Percentiles rank a stretch among this genome's conserved stretches.
These are phyloP conservation scores for Metroxylon sagu DNA, from an alignment of 176 grass and related monocot species.

Conservation along the genomic window DNA sequence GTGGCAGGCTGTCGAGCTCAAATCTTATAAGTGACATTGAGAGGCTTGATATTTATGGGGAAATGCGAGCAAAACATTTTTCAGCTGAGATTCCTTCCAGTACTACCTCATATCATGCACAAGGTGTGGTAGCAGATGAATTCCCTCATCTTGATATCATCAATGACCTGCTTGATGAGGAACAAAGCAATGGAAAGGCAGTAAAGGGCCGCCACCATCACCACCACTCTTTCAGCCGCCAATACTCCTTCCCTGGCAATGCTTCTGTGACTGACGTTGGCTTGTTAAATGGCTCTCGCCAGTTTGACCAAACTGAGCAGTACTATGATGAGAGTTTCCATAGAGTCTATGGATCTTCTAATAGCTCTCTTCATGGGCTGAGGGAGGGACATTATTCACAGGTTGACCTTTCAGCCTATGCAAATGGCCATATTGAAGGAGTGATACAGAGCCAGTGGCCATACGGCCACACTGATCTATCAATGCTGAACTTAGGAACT, in stretches of 20 bases:
- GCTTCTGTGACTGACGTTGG: background rate
- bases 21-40: background rate
- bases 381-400: slow-evolving; percentile 48
- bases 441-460: slow-evolving; percentile 51
- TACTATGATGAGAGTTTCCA: slow-evolving; percentile 34
- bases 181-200: slow-evolving; percentile 22
- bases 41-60: slow-evolving; percentile 5
- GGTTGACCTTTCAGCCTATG: slow-evolving; percentile 47
- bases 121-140: slow-evolving; percentile 42
- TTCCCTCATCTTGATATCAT: slow-evolving; percentile 95
- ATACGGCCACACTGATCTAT: slow-evolving; percentile 30
- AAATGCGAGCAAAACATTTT: background rate
- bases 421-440: slow-evolving; percentile 47
- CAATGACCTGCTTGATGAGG: slow-evolving; percentile 87
- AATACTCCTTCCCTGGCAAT: slow-evolving; percentile 13
- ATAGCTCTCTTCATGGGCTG: slow-evolving; percentile 28
- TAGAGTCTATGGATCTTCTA: slow-evolving; percentile 30
- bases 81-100: slow-evolving; percentile 7
- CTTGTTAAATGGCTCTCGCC: slow-evolving; percentile 31
- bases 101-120: slow-evolving; percentile 8
- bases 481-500: slow-evolving; percentile 29
- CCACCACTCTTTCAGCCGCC: slow-evolving; percentile 1
- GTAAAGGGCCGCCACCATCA: background rate
- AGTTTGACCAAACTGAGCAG: slow-evolving; percentile 28
- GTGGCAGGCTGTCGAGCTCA: background rate